Base-by-base conservation (phyloP, 805 yeast genomes). In the Candida piceae region DNA sequence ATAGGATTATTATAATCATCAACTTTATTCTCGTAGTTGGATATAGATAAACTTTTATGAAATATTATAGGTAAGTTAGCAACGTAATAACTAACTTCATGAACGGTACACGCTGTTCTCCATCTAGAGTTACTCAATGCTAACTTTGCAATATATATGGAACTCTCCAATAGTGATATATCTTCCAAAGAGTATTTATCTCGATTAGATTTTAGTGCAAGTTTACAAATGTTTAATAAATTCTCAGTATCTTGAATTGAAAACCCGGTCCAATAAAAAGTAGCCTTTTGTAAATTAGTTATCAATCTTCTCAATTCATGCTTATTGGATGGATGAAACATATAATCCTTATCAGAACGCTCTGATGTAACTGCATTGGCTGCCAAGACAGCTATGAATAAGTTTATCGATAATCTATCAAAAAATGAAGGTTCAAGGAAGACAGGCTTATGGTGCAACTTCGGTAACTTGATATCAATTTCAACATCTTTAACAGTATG, bases 241-340 rank as follows among this genome's bases (percentile, higher is more conserved):
- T 70, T 63, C 33, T 74, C 73, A 20, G 81, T 63, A 56, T 81
- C 87, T 29, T 64, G 66, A 18, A 68, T 66, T 10, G 80, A 66
- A 50, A 81, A 81, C 0, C 87, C 88, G 1, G 85, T 77, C 89
- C 89, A 81, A 48, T 77, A 78, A 52, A 81, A 80, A 0, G 88
- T 78, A 1, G 83, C 77, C 40, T 80, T 65, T 53, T 76, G 84
- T 20, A 81, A 52, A 49, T 81, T 81, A 4, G 74, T 69, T 10
- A 81, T 70, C 44, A 81, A 63, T 33, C 80, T 56, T 41, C 80
- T 60, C 26, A 81, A 55, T 42, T 78, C 79, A 15, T 54, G 55
- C 29, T 75, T 62, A 47, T 79, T 80, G 1, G 70, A 55, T 0
- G 78, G 72, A 62, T 80, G 80, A 50, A 81, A 81, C 85, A 81